phyloP scores from a whole-genome alignment of 179 eudicot species.

The Carnegiea gigantea region DNA sequence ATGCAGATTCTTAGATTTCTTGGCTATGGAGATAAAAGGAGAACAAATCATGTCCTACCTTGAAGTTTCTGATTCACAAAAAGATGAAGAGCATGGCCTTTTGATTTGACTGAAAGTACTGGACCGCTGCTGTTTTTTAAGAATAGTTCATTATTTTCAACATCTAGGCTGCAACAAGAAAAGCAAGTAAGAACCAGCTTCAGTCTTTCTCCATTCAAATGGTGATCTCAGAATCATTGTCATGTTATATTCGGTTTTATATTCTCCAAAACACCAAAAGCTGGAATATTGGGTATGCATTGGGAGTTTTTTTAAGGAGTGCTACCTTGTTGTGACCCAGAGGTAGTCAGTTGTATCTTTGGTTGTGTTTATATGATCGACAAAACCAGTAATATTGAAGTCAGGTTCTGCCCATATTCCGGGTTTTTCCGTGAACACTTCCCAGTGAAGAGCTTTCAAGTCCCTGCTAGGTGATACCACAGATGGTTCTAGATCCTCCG shows the following conservation, averaged over 20 bases:
- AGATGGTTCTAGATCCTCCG: conserved; percentile 60
- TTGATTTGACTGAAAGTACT: conserved; percentile 64
- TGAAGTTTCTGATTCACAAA: conserved; percentile 75
- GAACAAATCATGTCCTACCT: conserved; percentile 39
- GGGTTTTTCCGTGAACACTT: conserved; percentile 67
- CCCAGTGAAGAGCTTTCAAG: conserved; percentile 67
- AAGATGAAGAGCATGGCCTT: conserved; percentile 92
- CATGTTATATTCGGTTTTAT: not conserved
- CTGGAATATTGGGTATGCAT: not conserved
- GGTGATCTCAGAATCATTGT: not conserved
- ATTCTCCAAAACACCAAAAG: not conserved
- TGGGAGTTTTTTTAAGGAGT: conserved; percentile 8
- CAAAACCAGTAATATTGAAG: conserved; percentile 62
- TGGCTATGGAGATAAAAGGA: conserved; percentile 8
- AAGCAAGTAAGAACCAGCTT: not conserved
- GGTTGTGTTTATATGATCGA: conserved; percentile 91
- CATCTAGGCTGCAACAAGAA: conserved; percentile 49
- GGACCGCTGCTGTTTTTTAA: conserved; percentile 46
- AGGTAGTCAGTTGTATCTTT: conserved; percentile 94
- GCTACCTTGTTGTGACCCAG: conserved; percentile 90
- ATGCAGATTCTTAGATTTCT: not conserved
- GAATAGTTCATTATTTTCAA: conserved; percentile 53
- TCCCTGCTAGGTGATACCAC: conserved; percentile 39
- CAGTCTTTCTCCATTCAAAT: conserved; percentile 1
- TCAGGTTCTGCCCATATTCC: conserved; percentile 83